phyloP scores from a whole-genome alignment of 129 eudicot species.

The Ambrosia artemisiifolia region DNA sequence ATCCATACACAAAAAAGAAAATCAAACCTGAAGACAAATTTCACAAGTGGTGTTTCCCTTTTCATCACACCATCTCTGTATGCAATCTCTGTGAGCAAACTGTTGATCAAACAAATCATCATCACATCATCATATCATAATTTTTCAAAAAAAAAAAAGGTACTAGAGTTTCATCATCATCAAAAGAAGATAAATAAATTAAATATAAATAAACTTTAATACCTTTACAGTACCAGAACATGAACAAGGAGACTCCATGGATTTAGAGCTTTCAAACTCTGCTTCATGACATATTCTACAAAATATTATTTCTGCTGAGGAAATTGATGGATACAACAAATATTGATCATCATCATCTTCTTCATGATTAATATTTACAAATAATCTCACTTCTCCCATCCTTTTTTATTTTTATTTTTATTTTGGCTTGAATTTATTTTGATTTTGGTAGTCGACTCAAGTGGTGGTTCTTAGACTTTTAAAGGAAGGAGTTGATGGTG shows the following conservation, averaged over 20 bases:
- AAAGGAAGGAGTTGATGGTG: background rate
- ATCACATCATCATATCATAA: background rate
- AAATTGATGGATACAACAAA: conserved; percentile 12
- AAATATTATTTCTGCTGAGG: conserved; percentile 8
- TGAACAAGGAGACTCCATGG: conserved; percentile 14
- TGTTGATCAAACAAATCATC: conserved; percentile 26
- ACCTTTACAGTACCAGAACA: conserved; percentile 28
- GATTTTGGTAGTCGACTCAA: background rate
- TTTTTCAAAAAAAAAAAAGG: background rate
- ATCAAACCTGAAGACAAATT: conserved; percentile 68
- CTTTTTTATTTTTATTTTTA: background rate
- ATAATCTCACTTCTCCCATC: conserved; percentile 20
- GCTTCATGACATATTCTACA: conserved; percentile 26
- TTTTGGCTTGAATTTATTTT: background rate
- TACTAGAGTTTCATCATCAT: background rate
- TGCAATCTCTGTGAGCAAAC: conserved; percentile 81
- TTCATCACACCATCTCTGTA: conserved; percentile 81
- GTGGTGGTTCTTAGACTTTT: conserved; percentile 6
- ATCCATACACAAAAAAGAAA: background rate
- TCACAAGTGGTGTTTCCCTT: conserved; percentile 77
- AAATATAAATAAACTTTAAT: background rate
- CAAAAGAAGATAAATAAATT: background rate
- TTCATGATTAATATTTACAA: background rate
- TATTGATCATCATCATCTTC: conserved; percentile 4
- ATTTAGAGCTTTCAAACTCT: conserved; percentile 26